Percentiles rank a stretch among this genome's conserved stretches.
These are phyloP conservation scores for Lumnitzera littorea DNA, from an alignment of 345 rosid species.

Conservation along the genomic window DNA sequence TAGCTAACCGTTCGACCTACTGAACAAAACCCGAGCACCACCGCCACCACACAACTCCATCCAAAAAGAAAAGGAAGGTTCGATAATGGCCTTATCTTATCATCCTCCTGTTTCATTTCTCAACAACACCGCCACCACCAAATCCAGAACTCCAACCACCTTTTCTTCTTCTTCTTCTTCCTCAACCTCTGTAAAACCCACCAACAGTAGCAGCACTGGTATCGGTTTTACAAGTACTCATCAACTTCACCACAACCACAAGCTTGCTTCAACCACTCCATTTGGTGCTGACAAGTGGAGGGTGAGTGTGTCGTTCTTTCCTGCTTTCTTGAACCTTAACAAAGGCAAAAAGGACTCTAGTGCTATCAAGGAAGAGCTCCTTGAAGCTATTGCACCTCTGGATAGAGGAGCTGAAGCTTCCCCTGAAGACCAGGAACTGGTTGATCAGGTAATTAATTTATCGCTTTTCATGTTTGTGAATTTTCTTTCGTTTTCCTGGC, in stretches of 20 bases:
- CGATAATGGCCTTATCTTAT: slow-evolving; percentile 19
- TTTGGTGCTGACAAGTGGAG: slow-evolving; percentile 30
- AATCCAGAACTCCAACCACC: too few relatives aligned
- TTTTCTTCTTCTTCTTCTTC: not conserved
- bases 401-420: slow-evolving; percentile 78
- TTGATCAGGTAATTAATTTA: slow-evolving; percentile 46
- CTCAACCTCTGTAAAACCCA: slow-evolving; percentile 3
- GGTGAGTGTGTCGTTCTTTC: slow-evolving; percentile 63
- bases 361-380: slow-evolving; percentile 61
- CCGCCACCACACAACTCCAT: too few relatives aligned
- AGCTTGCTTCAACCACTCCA: slow-evolving; percentile 10
- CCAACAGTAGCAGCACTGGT: not conserved
- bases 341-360: slow-evolving; percentile 36
- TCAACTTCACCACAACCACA: slow-evolving; percentile 11
- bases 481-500: not conserved
- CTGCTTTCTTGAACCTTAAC: slow-evolving; percentile 46
- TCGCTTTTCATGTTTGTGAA: not conserved
- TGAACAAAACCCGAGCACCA: too few relatives aligned
- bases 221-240: not conserved
- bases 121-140: not conserved
- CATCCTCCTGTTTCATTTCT: slow-evolving; percentile 8
- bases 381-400: slow-evolving; percentile 62
- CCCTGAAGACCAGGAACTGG: slow-evolving; percentile 63
- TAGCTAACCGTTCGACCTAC: too few relatives aligned
- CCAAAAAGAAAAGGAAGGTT: not conserved